Evolutionary conservation across 2,329 filamentous ascomycete genomes (phyloP).

Genomic region (Xylaria digitata): DNA sequence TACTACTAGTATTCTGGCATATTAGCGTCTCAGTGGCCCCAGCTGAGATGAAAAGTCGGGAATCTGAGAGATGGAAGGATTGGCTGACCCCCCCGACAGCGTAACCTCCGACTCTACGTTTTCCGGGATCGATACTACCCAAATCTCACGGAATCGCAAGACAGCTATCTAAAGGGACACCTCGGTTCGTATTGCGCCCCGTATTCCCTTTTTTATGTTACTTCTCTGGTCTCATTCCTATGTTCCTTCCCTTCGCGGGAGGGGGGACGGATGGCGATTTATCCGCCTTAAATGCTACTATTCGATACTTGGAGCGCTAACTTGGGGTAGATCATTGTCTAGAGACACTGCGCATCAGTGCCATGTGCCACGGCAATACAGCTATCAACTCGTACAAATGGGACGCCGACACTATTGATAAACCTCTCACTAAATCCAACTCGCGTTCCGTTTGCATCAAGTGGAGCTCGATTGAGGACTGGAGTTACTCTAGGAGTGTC

Average conservation of each 20-base stretch:
- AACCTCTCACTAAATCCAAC: slow-evolving; percentile 28
- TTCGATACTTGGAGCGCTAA: background rate
- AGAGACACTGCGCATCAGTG: slow-evolving; percentile 27
- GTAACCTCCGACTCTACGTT: slow-evolving; percentile 33
- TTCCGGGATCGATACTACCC: slow-evolving; percentile 35
- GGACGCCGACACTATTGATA: slow-evolving; percentile 17
- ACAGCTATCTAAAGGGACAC: slow-evolving; percentile 28
- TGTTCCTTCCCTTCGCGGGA: background rate
- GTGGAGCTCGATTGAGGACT: slow-evolving; percentile 36
- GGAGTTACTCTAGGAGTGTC: slow-evolving; percentile 27
- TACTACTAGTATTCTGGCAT: too few relatives aligned
- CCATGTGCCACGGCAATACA: slow-evolving; percentile 37
- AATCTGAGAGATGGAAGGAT: background rate
- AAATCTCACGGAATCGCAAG: slow-evolving; percentile 29
- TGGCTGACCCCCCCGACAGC: slow-evolving; percentile 8
- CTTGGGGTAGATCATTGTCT: slow-evolving; percentile 33
- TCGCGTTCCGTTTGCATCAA: slow-evolving; percentile 29
- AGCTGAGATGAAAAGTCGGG: background rate
- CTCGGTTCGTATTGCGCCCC: slow-evolving; percentile 17
- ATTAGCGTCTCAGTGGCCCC: too few relatives aligned
- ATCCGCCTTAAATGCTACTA: background rate
- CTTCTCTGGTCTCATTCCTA: background rate
- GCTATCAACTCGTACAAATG: slow-evolving; percentile 31
- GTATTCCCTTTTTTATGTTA: background rate
- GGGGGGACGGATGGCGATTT: background rate